Evolutionary conservation across 2,329 filamentous ascomycete species (phyloP), one percentile per base, ranked within the genome.

Genomic region (Aplosporella prunicola): DNA sequence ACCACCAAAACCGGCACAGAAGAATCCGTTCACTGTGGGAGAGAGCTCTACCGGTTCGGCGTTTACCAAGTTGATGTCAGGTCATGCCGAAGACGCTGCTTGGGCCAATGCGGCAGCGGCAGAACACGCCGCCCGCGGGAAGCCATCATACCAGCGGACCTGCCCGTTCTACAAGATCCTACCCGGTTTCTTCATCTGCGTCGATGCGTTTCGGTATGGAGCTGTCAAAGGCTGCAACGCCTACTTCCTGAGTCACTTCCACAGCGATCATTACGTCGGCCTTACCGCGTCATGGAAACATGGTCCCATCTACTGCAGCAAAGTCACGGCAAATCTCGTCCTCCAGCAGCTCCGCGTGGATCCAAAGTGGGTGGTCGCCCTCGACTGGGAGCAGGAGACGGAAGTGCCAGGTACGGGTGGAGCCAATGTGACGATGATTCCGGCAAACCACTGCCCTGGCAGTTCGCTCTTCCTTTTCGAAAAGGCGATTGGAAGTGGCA

Each of bases 111-210:
- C 91, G 9, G 87, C 89, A 0, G 82, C 85, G 1, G 71, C 82
- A 1, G 87, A 94, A 55, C 66, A 74, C 18, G 74, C 82, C 1
- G 79, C 87, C 2, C 74, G 85, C 26, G 89, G 91, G 15, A 91
- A 86, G 53, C 84, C 82, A 13, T 81, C 88, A 0, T 91, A 89
- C 51, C 75, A 89, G 52, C 76, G 91, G 32, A 95, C 86, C 0
- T 98, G 91, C 53, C 91, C 91, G 0, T 98, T 98, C 52, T 98
- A 98, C 67, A 98, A 98, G 60, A 95, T 96, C 45, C 80, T 98
- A 63, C 88, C 89, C 0, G 87, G 86, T 0, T 82, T 95, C 51
- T 85, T 74, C 45, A 93, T 96, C 36, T 93, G 86, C 41, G 91
- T 98, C 1, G 91, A 98, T 59, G 91, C 91, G 0, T 94, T 98